A percentile compares a stretch with the other conserved stretches of the same genome.
Evolutionary conservation across 768 basidiomycete species (phyloP).

Genomic region (Mycena latifolia): DNA sequence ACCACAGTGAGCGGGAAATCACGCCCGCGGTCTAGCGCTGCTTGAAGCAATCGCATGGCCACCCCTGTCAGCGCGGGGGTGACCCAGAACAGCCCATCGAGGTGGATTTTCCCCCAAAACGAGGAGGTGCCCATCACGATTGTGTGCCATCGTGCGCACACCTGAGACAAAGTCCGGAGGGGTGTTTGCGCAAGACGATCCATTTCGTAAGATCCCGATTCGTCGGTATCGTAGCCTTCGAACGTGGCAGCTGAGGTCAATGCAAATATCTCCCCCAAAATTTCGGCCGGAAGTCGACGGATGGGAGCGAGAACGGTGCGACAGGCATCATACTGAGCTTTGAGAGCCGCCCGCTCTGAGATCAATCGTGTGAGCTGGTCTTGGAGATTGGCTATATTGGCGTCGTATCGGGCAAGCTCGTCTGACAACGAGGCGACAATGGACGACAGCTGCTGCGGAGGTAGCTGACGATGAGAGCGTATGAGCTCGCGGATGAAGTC

Average conservation of each 20-base stretch:
- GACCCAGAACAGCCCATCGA: neutral
- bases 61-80: neutral
- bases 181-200: neutral
- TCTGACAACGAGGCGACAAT: neutral
- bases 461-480: neutral
- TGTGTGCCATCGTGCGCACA: constrained; percentile 1
- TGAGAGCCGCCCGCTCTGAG: neutral
- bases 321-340: neutral
- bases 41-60: neutral
- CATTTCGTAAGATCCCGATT: neutral
- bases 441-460: neutral
- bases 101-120: neutral
- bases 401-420: neutral
- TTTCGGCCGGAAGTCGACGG: constrained; percentile 7
- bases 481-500: neutral
- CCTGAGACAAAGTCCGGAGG: neutral
- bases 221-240: neutral
- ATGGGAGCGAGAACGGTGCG: neutral
- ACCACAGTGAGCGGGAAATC: neutral
- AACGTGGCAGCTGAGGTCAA: neutral
- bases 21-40: neutral
- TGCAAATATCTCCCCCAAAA: constrained; percentile 6
- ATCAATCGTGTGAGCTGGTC: neutral
- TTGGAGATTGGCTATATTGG: neutral
- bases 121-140: neutral